Evolutionary conservation across 441 rosid species (phyloP), one percentile per base, ranked within the genome.

Genomic region (Gossypium trilobum): DNA sequence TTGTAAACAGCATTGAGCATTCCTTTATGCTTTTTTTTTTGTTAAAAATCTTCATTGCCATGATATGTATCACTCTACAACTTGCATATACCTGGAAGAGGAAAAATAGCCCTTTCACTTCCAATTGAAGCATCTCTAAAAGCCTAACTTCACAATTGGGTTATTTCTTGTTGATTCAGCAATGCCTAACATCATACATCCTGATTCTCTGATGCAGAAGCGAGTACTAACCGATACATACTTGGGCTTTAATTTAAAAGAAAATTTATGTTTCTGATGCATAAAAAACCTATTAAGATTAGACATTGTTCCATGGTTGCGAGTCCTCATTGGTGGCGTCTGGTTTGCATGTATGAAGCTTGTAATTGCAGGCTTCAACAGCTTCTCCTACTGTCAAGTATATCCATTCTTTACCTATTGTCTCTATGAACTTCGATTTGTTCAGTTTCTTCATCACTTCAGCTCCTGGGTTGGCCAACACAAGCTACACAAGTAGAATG

Each of bases 361-460:
- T 86, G 85, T 33, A 93, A 64, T 81, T 76, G 83, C 98, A 95
- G 46, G 93, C 92, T 73, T 78, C 84, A 8, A 89, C 99, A 0
- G 99, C 99, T 83, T 91, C 97, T 77, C 87, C 97, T 57, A 90
- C 96, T 0, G 98, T 91, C 60, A 93, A 42, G 72, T 82, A 87
- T 68, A 93, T 81, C 98, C 89, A 91, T 71, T 90, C 95, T 51
- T 85, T 85, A 7, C 98, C 97, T 46, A 95, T 56, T 0, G 69
- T 82, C 36, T 91, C 97, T 0, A 91, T 73, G 56, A 86, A 80
- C 74, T 87, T 86, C 17, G 98, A 79, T 81, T 86, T 91, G 78
- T 85, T 88, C 17, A 95, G 80, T 83, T 93, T 93, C 93, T 95
- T 93, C 85, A 80, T 87, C 62, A 93, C 97, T 70, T 95, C 99